Conservation (phyloP, 306 rosid species). For the Dryas drummondii region DNA sequence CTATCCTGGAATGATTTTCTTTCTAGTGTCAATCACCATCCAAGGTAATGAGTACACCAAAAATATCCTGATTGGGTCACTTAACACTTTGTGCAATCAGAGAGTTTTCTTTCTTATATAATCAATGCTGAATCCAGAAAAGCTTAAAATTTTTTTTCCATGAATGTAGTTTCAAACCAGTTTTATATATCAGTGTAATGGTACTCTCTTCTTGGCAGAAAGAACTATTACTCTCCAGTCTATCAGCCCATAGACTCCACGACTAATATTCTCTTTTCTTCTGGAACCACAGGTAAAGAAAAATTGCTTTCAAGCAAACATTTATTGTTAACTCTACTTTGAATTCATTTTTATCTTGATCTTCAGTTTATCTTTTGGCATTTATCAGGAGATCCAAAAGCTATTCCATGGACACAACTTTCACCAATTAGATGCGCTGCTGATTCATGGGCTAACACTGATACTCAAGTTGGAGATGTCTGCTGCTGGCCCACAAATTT, state of each 20-base stretch:
- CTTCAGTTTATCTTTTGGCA: conserved; percentile 14
- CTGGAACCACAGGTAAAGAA: conserved; percentile 88
- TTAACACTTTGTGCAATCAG: not conserved
- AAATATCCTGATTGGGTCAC: not conserved
- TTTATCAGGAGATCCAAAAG: conserved; percentile 86
- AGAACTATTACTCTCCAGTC: conserved; percentile 52
- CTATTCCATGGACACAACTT: conserved; percentile 95
- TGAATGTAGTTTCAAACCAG: not conserved
- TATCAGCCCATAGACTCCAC: conserved; percentile 59
- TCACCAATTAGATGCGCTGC: conserved; percentile 73
- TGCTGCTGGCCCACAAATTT: conserved; percentile 89
- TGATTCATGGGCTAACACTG: conserved; percentile 70
- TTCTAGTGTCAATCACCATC: conserved; percentile 35
- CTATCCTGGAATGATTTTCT: conserved; percentile 72
- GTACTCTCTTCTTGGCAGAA: conserved; percentile 46
- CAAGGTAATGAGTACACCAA: conserved; percentile 42
- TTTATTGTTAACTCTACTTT: not conserved
- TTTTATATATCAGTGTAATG: not conserved
- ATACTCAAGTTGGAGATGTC: conserved; percentile 65
- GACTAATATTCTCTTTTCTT: conserved; percentile 87
- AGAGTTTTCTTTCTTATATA: not conserved
- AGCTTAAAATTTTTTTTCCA: not conserved
- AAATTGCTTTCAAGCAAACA: conserved; percentile 12
- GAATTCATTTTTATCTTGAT: conserved; percentile 7
- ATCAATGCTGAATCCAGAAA: not conserved